phyloP scores from a whole-genome alignment of 2,329 filamentous ascomycete species.

The Colletotrichum siamense region DNA sequence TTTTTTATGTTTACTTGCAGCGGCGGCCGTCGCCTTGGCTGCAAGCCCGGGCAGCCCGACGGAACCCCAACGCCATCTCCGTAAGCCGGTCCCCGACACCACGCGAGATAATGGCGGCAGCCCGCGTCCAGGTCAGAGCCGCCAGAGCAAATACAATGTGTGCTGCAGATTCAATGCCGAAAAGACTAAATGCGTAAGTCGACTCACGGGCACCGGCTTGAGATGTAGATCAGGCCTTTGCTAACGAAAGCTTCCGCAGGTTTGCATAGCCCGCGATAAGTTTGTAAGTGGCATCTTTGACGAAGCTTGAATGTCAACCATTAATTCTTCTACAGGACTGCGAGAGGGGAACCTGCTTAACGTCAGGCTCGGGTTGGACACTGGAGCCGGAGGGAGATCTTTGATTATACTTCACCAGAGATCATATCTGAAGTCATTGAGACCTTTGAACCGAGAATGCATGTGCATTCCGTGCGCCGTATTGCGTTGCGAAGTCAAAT shows the following conservation, averaged over 20 bases:
- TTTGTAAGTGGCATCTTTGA: not conserved
- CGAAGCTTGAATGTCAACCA: fast-evolving
- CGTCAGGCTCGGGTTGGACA: not conserved
- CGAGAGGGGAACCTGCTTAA: not conserved
- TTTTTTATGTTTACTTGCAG: not conserved
- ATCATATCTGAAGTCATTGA: not conserved
- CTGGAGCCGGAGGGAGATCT: not conserved
- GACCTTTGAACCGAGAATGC: not conserved
- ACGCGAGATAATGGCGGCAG: not conserved
- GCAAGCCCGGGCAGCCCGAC: not conserved
- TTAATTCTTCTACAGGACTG: not conserved
- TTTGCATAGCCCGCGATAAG: not conserved
- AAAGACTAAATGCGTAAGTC: not conserved
- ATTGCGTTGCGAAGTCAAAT: not conserved
- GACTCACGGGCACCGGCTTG: not conserved
- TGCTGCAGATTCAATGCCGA: not conserved
- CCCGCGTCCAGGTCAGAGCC: not conserved
- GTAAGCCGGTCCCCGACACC: not conserved
- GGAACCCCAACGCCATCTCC: not conserved
- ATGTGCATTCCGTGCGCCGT: no score
- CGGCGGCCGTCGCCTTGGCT: not conserved
- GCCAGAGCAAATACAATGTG: not conserved
- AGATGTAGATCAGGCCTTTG: not conserved
- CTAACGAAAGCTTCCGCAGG: not conserved
- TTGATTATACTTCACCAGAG: not conserved